These are phyloP conservation scores for Geotrichum histeridarum DNA, from an alignment of 1,139 yeast species.

Conservation along the genomic window DNA sequence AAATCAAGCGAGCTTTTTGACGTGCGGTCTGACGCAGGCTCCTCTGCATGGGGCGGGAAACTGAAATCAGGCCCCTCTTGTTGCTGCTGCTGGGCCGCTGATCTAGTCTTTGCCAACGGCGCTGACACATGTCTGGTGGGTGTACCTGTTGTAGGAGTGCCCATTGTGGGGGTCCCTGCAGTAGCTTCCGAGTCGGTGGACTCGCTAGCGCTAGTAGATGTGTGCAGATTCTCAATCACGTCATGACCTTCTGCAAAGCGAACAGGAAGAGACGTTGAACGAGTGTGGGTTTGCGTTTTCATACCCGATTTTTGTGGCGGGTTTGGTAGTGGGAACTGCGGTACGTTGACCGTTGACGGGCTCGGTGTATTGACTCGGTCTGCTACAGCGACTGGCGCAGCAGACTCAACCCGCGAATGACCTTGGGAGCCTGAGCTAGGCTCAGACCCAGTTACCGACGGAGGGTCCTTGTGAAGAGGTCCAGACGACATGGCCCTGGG, in stretches of 20 bases:
- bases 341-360: conserved; percentile 11
- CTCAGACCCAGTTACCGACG: conserved; percentile 8
- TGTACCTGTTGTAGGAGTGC: no score
- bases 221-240: background rate
- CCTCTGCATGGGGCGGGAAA: no score
- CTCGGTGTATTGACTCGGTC: background rate
- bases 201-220: background rate
- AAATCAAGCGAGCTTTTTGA: no score
- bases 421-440: background rate
- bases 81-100: no score
- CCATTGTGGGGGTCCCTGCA: background rate
- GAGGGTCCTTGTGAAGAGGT: conserved; percentile 16
- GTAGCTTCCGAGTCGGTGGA: conserved; percentile 6
- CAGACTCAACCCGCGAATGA: background rate
- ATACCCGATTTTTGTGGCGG: conserved; percentile 20
- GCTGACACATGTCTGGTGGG: no score
- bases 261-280: conserved; percentile 12
- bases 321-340: conserved; percentile 22
- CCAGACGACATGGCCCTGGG: background rate
- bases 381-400: background rate
- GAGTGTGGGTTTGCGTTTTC: conserved; percentile 18
- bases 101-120: no score
- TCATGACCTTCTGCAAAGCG: conserved; percentile 11
- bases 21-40: no score
- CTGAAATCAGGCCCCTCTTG: no score